phyloP scores from a whole-genome alignment of 2,329 filamentous ascomycete species.

The Ophiocordyceps robertsii region DNA sequence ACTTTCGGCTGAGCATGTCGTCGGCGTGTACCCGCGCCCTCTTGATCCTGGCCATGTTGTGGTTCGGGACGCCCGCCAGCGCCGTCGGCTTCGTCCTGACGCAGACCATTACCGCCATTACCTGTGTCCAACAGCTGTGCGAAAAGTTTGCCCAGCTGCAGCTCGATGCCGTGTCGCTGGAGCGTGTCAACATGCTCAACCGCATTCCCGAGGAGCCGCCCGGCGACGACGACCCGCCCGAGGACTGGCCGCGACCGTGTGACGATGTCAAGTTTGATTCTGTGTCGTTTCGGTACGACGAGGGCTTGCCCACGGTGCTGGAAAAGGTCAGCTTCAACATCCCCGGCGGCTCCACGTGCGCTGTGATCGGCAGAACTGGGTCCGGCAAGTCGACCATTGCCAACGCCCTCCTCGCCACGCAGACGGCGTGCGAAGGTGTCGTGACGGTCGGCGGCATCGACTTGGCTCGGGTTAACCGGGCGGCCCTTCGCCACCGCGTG shows the following conservation, averaged over 20 bases:
- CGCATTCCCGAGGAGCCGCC: slow-evolving; percentile 62
- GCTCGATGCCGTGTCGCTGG: slow-evolving; percentile 85
- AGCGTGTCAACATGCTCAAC: slow-evolving; percentile 71
- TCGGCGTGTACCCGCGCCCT: slow-evolving; percentile 62
- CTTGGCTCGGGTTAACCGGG: slow-evolving; percentile 38
- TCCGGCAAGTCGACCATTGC: slow-evolving; percentile 75
- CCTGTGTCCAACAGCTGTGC: slow-evolving; percentile 43
- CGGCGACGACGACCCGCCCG: slow-evolving; percentile 55
- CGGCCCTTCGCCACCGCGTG: slow-evolving; percentile 40
- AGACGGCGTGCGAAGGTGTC: slow-evolving; percentile 34
- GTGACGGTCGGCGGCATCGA: slow-evolving; percentile 41
- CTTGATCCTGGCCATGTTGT: slow-evolving; percentile 62
- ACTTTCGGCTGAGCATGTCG: slow-evolving; percentile 50
- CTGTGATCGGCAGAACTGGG: slow-evolving; percentile 69
- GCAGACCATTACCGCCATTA: slow-evolving; percentile 23
- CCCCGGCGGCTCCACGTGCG: slow-evolving; percentile 47
- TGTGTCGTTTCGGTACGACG: slow-evolving; percentile 68
- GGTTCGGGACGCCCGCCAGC: slow-evolving; percentile 61
- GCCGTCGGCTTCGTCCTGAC: slow-evolving; percentile 75
- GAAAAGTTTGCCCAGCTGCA: slow-evolving; percentile 72
- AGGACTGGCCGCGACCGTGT: slow-evolving; percentile 60
- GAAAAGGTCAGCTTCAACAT: slow-evolving; percentile 57
- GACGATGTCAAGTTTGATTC: slow-evolving; percentile 65
- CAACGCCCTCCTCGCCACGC: slow-evolving; percentile 42
- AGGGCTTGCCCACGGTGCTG: slow-evolving; percentile 62